These are phyloP conservation scores for Paramecium octaurelia DNA, from an alignment of 73 alveolate species.

Conservation along the genomic window DNA sequence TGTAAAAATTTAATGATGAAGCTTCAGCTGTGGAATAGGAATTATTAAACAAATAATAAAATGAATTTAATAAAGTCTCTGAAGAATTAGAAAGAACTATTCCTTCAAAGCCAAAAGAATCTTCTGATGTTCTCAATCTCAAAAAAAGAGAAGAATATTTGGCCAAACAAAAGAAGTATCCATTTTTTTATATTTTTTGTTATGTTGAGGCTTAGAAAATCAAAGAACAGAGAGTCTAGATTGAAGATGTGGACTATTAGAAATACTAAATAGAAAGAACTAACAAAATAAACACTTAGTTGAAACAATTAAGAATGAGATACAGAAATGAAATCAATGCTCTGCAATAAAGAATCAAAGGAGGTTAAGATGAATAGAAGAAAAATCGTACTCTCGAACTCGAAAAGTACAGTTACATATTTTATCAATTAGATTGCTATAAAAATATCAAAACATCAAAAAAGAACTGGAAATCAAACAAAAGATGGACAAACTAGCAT, in stretches of 20 bases:
- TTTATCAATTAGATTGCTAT: slow-evolving; percentile 46
- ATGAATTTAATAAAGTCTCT: slow-evolving; percentile 18
- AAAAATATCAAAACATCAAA: slow-evolving; percentile 66
- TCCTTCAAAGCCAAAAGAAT: slow-evolving; percentile 63
- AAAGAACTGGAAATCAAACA: slow-evolving; percentile 62
- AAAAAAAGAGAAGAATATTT: slow-evolving; percentile 68
- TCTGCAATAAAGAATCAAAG: slow-evolving; percentile 56
- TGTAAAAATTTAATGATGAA: slow-evolving; percentile 57
- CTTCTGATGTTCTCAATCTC: slow-evolving; percentile 67
- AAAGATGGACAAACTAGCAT: slow-evolving; percentile 48
- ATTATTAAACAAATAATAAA: slow-evolving; percentile 17
- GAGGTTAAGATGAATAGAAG: slow-evolving; percentile 62
- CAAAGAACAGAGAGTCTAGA: slow-evolving; percentile 31
- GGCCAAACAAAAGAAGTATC: slow-evolving; percentile 61
- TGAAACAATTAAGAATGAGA: slow-evolving; percentile 43
- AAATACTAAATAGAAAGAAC: slow-evolving; percentile 58
- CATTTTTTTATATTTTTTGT: neutral
- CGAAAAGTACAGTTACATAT: slow-evolving; percentile 55
- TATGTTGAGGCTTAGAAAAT: slow-evolving; percentile 69
- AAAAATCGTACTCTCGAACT: slow-evolving; percentile 59
- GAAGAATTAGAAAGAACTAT: slow-evolving; percentile 64
- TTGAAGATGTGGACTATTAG: slow-evolving; percentile 43
- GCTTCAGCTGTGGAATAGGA: slow-evolving; percentile 53
- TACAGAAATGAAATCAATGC: slow-evolving; percentile 62
- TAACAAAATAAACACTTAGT: slow-evolving; percentile 55